These are phyloP conservation scores for Brachypodium distachyon DNA, from an alignment of 202 grass and related monocot species.

Conservation along the genomic window DNA sequence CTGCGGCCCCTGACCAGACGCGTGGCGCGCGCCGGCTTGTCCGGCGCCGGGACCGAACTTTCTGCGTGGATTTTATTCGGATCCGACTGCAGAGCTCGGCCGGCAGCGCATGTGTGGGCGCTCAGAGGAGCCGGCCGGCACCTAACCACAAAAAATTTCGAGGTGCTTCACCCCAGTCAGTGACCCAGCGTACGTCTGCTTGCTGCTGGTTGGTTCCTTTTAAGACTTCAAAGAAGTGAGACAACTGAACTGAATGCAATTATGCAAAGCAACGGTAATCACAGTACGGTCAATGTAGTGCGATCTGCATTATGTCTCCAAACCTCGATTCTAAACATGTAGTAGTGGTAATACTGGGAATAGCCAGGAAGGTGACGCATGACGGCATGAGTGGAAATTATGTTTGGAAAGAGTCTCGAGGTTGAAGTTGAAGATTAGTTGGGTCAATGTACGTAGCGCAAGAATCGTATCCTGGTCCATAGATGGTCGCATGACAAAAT, in stretches of 20 bases:
- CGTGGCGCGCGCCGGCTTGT: conserved; percentile 11
- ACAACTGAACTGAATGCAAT: not conserved
- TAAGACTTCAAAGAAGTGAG: not conserved
- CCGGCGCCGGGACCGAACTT: not conserved
- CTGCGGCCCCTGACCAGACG: not conserved
- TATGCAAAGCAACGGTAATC: not conserved
- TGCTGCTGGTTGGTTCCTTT: not conserved
- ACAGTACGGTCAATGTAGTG: not conserved
- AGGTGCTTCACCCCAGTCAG: no score
- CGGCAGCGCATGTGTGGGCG: conserved; percentile 34
- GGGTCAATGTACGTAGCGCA: not conserved
- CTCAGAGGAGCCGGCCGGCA: not conserved
- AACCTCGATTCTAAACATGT: not conserved
- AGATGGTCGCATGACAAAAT: no score
- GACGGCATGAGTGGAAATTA: not conserved
- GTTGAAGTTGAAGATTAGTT: not conserved
- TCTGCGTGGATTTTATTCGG: not conserved
- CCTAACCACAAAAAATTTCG: not conserved
- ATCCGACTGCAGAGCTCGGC: not conserved
- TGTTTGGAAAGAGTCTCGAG: not conserved
- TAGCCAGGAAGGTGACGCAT: not conserved
- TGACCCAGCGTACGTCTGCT: no score
- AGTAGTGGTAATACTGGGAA: not conserved
- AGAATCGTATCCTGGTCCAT: no score
- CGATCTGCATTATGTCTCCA: not conserved